Base-by-base conservation (phyloP, 225 moss, liverwort and hornwort species). In the Pseudisothecium myosuroides region DNA sequence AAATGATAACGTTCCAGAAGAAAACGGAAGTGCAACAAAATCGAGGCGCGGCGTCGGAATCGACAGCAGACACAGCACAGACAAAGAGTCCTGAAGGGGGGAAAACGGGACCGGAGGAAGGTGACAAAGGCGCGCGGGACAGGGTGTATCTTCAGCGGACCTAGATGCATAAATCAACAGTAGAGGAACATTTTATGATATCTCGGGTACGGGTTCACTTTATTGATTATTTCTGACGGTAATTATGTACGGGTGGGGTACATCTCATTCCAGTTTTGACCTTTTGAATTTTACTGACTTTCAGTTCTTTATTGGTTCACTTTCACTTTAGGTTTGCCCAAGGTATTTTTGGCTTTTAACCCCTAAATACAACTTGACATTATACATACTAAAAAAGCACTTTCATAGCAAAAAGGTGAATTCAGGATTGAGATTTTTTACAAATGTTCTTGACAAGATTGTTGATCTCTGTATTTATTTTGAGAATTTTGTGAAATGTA, bases 41-140 rank as follows among this genome's bases (percentile, higher is more conserved):
- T 67, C 88, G 80, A 86, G 88, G 89, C 80, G 91, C 91, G 82
- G 91, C 88, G 91, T 88, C 83, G 86, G 83, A 83, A 65, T 86
- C 50, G 7, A 63, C 59, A 55, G 50, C 50, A 83, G 83, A 37
- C 36, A 9, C 68, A 63, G 62, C 64, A 71, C 79, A 73, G 24
- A 83, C 85, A 65, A 86, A 37, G 85, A 88, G 88, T 84, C 86
- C 62, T 24, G 41, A 36, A 74, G 62, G 80, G 12, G 87, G 84
- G 91, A 87, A 64, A 92, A 89, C 45, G 45, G 34, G 81, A 68
- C 55, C 36, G 23, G 49, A 87, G 58, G 75, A 60, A 85, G 84
- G 91, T 89, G 85, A 83, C 92, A 78, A 89, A 88, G 89, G 91
- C 91, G 83, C 87, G 86, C 87, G 77, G 77, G 88, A 90, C 82